Conservation (phyloP, 208 protist species). For the Angomonas deanei region DNA sequence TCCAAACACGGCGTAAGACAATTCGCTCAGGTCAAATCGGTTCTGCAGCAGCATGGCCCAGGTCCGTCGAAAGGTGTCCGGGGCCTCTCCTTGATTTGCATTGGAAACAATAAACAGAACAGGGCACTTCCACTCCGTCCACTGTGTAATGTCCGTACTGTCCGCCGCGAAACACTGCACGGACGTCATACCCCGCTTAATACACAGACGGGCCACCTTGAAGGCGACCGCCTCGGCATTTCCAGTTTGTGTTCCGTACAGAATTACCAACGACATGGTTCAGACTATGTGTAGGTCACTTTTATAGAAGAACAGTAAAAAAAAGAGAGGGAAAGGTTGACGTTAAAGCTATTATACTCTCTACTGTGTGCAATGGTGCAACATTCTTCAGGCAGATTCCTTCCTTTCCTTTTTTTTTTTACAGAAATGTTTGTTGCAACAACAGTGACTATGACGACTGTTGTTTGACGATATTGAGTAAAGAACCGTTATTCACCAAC, state of each 20-base stretch:
- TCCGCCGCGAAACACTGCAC: conserved; percentile 63
- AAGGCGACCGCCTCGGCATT: conserved; percentile 64
- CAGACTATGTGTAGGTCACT: too few relatives aligned
- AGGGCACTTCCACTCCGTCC: conserved; percentile 25
- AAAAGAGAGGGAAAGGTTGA: conserved; percentile 12
- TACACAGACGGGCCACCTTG: conserved; percentile 44
- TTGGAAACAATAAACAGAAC: conserved; percentile 74
- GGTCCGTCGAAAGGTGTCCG: conserved; percentile 60
- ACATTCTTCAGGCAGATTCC: too few relatives aligned
- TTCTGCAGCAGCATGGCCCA: conserved; percentile 53
- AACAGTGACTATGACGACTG: conserved; percentile 10
- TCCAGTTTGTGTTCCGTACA: conserved; percentile 83
- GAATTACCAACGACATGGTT: conserved; percentile 36
- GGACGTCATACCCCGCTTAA: conserved; percentile 31
- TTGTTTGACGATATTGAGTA: conserved; percentile 41
- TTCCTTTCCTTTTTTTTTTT: not conserved
- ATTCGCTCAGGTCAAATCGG: conserved; percentile 22
- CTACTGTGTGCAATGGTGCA: conserved; percentile 8
- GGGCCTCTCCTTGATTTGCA: conserved; percentile 80
- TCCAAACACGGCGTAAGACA: conserved; percentile 88
- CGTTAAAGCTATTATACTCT: too few relatives aligned
- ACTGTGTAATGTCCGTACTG: conserved; percentile 39
- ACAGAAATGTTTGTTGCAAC: not conserved
- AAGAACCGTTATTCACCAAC: conserved; percentile 42
- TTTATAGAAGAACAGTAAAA: not conserved